Evolutionary conservation across 2,329 filamentous ascomycete genomes (phyloP), one percentile per base, ranked within the genome.

Genomic region (Plenodomus lindquistii): DNA sequence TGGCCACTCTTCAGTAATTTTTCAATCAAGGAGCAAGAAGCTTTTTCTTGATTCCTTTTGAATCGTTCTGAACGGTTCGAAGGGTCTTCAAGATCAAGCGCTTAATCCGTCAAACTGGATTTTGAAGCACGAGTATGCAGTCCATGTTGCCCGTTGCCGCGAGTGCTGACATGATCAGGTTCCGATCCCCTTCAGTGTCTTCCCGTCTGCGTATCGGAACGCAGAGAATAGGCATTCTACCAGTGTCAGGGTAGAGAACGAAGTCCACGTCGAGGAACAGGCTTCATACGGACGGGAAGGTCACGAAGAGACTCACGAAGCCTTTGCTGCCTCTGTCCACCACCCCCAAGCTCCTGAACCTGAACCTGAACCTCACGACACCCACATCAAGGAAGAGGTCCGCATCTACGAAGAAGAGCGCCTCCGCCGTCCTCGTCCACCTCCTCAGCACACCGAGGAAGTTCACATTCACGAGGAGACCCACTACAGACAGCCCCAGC

Each of bases 121-220:
- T 97, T 96, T 94, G 92, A 96, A 89, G 91, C 92, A 81, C 89
- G 91, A 80, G 89, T 97, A 80, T 91, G 60, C 40, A n/a, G 39
- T 36, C 16, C 16, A 24, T 40, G 27, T n/a, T 42, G 34, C 47
- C 42, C 22, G 27, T 15, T 31, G 27, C 11, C 6, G 27, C 27
- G 27, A 31, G n/a, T 45, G 47, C 59, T 64, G 43, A 64, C 56
- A 40, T 31, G 37, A 22, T 16, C 57, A 67, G 62, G 65, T 67
- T 62, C 93, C 84, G 66, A 94, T 97, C 81, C 93, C 93, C 81
- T 96, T 97, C 87, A 97, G 91, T 89, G 89, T 97, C 88, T 97
- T 97, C 86, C 93, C 93, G 83, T 96, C 91, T 79, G 90, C 91
- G 80, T 97, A 97, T 85, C 85, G 88, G 79, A 86, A 82, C 83